Evolutionary conservation across 1,284 basidiomycete species (phyloP).

Genomic region (Pseudozyma flocculosa): DNA sequence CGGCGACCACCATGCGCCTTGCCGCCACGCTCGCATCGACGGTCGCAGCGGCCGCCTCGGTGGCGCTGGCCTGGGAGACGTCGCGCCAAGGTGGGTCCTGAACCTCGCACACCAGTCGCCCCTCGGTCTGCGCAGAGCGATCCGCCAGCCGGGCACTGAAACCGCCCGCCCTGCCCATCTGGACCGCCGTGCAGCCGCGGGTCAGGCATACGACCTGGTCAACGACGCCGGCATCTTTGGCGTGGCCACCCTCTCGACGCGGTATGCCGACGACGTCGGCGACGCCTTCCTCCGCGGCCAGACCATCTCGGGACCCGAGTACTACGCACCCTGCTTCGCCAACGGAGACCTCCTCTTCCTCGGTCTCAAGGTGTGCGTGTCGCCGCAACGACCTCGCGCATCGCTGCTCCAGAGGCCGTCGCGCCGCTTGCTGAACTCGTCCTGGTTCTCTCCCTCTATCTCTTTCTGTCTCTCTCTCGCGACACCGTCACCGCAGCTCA

Average conservation of each 20-base stretch:
- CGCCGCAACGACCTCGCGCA: no score
- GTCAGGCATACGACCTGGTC: constrained; percentile 28
- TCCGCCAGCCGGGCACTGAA: background rate
- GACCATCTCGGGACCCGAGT: constrained; percentile 43
- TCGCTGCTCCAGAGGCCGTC: no score
- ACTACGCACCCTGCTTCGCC: constrained; percentile 51
- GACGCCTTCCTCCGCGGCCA: constrained; percentile 23
- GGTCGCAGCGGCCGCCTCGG: background rate
- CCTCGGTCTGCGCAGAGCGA: no score
- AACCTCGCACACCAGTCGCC: no score
- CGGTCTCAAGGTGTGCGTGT: constrained; percentile 48
- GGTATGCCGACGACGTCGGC: constrained; percentile 24
- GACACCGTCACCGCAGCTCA: no score
- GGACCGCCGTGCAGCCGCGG: constrained; percentile 1
- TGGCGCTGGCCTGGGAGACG: background rate
- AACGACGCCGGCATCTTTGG: constrained; percentile 29
- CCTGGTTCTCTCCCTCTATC: no score
- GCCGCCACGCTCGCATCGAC: no score
- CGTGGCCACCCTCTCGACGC: constrained; percentile 40
- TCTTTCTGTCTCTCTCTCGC: no score
- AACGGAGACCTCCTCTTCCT: constrained; percentile 51
- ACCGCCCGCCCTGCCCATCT: background rate
- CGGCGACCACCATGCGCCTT: no score
- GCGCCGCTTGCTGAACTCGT: no score
- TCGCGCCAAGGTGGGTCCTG: background rate